Evolutionary conservation across 192 early-diverging fungal species (phyloP).

Genomic region (Funneliformis geosporum): DNA sequence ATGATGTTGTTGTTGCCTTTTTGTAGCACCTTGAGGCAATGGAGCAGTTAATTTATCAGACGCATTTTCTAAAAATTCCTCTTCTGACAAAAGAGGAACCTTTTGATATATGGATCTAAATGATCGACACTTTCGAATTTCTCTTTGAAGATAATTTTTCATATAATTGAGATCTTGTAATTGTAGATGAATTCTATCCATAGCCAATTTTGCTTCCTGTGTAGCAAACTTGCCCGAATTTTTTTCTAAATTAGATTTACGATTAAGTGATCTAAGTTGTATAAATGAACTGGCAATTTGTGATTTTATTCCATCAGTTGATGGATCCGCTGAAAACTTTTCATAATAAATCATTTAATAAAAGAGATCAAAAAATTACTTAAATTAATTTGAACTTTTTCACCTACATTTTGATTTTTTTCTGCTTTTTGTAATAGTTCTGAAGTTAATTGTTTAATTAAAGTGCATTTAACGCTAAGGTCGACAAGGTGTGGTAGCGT

Average conservation of each 20-base stretch:
- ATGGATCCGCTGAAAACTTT: neutral
- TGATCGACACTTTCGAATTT: constrained; percentile 7
- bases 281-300: constrained; percentile 8
- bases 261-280: constrained; percentile 16
- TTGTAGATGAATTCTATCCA: constrained; percentile 25
- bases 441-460: neutral
- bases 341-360: neutral
- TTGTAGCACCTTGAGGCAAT: neutral
- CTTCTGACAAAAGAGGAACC: constrained; percentile 1
- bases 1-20: constrained; percentile 14
- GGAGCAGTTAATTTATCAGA: neutral
- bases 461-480: neutral
- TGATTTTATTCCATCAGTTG: neutral
- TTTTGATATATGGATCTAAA: constrained; percentile 18
- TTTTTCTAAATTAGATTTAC: constrained; percentile 4
- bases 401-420: neutral
- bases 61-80: constrained; percentile 4
- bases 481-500: constrained; percentile 8
- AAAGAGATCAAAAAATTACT: neutral
- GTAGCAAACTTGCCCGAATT: neutral
- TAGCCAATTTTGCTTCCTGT: constrained; percentile 19
- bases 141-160: constrained; percentile 6
- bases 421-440: constrained; percentile 3
- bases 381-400: neutral
- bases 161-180: constrained; percentile 9